Conservation (phyloP, 768 basidiomycete genomes). For the Podaxis sp. region DNA sequence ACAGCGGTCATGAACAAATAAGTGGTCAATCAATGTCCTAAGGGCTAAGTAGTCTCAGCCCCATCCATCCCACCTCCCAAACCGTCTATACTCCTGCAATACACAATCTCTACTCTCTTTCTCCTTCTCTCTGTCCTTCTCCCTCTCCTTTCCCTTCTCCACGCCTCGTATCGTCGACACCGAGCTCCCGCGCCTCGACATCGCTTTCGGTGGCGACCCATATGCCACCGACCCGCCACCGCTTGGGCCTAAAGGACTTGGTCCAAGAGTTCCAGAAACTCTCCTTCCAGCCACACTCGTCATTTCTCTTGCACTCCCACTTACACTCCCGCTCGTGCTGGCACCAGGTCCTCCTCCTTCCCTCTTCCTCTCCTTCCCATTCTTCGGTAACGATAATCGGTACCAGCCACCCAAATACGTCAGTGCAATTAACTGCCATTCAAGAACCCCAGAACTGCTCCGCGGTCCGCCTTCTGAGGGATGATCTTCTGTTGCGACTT, state of each 20-base stretch:
- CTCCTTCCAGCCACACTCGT: conserved; percentile 83
- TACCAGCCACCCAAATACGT: conserved; percentile 95
- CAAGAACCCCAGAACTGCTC: conserved; percentile 28
- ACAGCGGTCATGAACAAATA: too few species aligned
- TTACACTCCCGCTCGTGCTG: conserved; percentile 59
- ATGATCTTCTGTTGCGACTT: conserved; percentile 43
- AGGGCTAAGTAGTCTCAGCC: conserved; percentile 30
- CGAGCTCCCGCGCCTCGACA: conserved; percentile 47
- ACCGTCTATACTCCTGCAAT: conserved; percentile 76
- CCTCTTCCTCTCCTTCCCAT: conserved; percentile 47
- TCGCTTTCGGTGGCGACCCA: conserved; percentile 44
- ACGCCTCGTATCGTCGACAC: conserved; percentile 49
- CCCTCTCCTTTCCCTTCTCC: conserved; percentile 62
- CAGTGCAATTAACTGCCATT: conserved; percentile 80
- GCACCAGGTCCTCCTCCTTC: conserved; percentile 51
- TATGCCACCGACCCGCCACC: conserved; percentile 16
- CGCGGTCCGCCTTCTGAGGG: conserved; percentile 15
- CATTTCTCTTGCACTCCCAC: conserved; percentile 71
- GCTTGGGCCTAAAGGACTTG: conserved; percentile 14
- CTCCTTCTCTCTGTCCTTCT: conserved; percentile 51
- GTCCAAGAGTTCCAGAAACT: background rate
- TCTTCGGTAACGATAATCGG: conserved; percentile 68
- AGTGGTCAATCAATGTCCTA: too few species aligned
- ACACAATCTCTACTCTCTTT: conserved; percentile 65
- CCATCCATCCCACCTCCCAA: conserved; percentile 92